Percentiles rank a stretch among this genome's conserved stretches.
Conservation (phyloP, 2,329 filamentous ascomycete species). For the Fusarium circinatum region DNA sequence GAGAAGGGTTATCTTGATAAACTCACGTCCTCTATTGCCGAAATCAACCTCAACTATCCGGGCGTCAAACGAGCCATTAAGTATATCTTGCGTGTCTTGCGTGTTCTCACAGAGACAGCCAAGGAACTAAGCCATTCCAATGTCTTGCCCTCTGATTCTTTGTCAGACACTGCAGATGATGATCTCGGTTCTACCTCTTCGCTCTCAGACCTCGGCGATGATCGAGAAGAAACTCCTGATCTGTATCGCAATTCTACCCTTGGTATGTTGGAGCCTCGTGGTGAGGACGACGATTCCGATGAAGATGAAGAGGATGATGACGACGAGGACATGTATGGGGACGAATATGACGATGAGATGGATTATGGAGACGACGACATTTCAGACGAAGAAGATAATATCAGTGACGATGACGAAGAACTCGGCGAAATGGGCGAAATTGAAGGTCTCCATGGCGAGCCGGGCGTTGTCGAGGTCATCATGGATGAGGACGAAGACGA, state of each 20-base stretch:
- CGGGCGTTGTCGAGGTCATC: conserved; percentile 77
- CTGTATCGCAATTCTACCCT: conserved; percentile 96
- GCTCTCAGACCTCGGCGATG: conserved; percentile 86
- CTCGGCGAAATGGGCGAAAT: conserved; percentile 86
- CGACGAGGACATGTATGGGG: conserved; percentile 92
- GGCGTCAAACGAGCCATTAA: conserved; percentile 94
- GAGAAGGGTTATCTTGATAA: conserved; percentile 95
- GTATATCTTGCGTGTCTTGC: conserved; percentile 91
- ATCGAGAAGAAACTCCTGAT: conserved; percentile 94
- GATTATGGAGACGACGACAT: conserved; percentile 87
- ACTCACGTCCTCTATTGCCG: conserved; percentile 89
- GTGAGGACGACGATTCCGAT: conserved; percentile 84
- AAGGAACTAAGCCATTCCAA: conserved; percentile 85
- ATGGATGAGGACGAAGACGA: conserved; percentile 78
- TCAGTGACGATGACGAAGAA: conserved; percentile 90
- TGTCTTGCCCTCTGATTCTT: conserved; percentile 73
- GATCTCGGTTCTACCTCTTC: conserved; percentile 90
- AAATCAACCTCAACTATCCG: conserved; percentile 94
- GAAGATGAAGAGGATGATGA: conserved; percentile 78
- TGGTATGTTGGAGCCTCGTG: conserved; percentile 89
- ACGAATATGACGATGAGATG: conserved; percentile 92
- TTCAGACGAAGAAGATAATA: conserved; percentile 83
- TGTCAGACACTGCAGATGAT: conserved; percentile 79
- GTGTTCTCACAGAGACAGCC: conserved; percentile 86
- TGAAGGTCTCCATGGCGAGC: conserved; percentile 75